Conservation (phyloP, 2,329 filamentous ascomycete species). For the Xylaria sp. region DNA sequence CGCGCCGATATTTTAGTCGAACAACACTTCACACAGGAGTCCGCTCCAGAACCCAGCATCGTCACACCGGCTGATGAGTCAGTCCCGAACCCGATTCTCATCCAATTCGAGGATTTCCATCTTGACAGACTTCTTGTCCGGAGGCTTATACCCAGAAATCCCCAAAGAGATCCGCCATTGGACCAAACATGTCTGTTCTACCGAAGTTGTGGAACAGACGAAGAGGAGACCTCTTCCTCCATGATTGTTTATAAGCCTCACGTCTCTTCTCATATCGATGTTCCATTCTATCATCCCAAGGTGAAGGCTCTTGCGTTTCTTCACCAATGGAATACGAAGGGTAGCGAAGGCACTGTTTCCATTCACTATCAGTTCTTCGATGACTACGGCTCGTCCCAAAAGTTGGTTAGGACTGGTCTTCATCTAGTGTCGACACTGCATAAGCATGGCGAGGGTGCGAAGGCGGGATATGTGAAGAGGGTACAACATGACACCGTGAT, state of each 20-base stretch:
- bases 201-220: slow-evolving; percentile 29
- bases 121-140: slow-evolving; percentile 65
- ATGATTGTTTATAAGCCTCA: slow-evolving; percentile 79
- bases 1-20: slow-evolving; percentile 69
- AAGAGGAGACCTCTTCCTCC: slow-evolving; percentile 40
- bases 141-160: slow-evolving; percentile 76
- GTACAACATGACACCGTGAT: slow-evolving; percentile 80
- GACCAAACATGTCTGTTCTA: slow-evolving; percentile 82
- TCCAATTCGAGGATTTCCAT: slow-evolving; percentile 42
- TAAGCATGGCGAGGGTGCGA: slow-evolving; percentile 65
- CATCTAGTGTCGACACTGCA: slow-evolving; percentile 63
- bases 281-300: slow-evolving; percentile 85
- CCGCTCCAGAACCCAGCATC: slow-evolving; percentile 23
- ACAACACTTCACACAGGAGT: slow-evolving; percentile 34
- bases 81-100: slow-evolving; percentile 32
- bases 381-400: slow-evolving; percentile 32
- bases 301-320: slow-evolving; percentile 70
- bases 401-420: slow-evolving; percentile 61
- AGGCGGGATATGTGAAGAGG: slow-evolving; percentile 68
- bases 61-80: slow-evolving; percentile 26
- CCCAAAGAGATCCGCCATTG: slow-evolving; percentile 65
- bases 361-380: slow-evolving; percentile 56
- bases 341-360: slow-evolving; percentile 46
- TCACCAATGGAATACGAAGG: slow-evolving; percentile 55
- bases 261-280: slow-evolving; percentile 50